Evolutionary conservation across 2,329 filamentous ascomycete species (phyloP), one percentile per base, ranked within the genome.

Genomic region (Fusarium brachygibbosum): DNA sequence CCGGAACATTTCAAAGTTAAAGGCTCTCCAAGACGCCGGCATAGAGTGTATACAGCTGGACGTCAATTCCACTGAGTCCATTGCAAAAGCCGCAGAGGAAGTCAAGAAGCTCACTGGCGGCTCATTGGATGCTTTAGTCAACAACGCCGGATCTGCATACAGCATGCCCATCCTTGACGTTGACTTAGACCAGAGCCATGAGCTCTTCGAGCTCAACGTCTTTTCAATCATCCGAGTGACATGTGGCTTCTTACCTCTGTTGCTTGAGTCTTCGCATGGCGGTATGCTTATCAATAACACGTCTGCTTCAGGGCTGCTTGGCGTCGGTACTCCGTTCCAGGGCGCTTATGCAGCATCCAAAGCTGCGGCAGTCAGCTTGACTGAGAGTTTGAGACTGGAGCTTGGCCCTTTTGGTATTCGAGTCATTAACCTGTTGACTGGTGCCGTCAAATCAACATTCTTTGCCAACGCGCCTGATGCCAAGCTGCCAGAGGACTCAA

Each of bases 311-410:
- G 45, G 56, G 6, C 29, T 72, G 19, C 25, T 50, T 2, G 50
- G 56, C 2, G 46, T 52, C 14, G 51, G 57, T 0, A 11, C 68
- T 2, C 73, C 73, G 0, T 75, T 75, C 31, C 75, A 78, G 40
- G 74, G 74, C 2, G 32, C 68, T 2, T 78, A 78, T 49, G 72
- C 64, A 25, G 64, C 71, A 16, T 76, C 76, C 10, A 78, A 78
- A 32, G 71, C 73, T 1, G 76, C 76, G 3, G 59, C 69, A 1
- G 32, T 60, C 3, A 68, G 64, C 17, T 31, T 75, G 17, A 76
- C 75, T 0, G 76, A 78, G 14, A 69, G 50, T 2, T 51, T 75
- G 10, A 62, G 75, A 8, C 44, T 69, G 2, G 76, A 78, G 45
- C 74, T 78, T 4, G 55, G 48, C 1, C 76, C 76, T 0, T 74